Base-by-base conservation (phyloP, 2,329 filamentous ascomycete genomes). In the Hypoxylon sp. region DNA sequence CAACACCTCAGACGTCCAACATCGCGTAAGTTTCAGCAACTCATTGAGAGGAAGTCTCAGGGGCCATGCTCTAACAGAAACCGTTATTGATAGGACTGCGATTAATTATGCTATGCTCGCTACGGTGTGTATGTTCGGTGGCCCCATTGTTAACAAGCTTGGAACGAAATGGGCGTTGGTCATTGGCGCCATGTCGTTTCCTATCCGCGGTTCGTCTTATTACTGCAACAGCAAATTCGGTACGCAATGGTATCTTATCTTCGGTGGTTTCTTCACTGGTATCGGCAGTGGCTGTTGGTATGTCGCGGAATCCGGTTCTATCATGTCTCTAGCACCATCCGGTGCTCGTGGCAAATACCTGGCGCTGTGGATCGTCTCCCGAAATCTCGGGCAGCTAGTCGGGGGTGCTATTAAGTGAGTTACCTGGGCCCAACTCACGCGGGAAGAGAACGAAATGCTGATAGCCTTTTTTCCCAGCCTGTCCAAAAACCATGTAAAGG, bases 151-250 rank as follows among this genome's bases (percentile, higher is more conserved):
- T 11, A 83, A 84, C 70, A 83, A 83, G 61, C 75, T 84, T 3
- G 82, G 81, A 3, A 80, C 81, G 3, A 84, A 84, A 60, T 84
- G 82, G 82, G 77, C 81, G 7, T 67, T 84, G 32, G 81, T 83
- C 6, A 77, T 84, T 43, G 82, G 82, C 6, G 75, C 76, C 17
- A 74, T 75, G 63, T 77, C 78, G 1, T 84, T 84, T 45, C 82
- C 82, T 6, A 83, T 84, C 34, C 78, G 78, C 19, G 82, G 82
- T 3, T 83, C 82, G 0, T 81, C 82, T 9, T 84, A 84, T 67
- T 84, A 84, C 69, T 82, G 80, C 72, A 84, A 84, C 46, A 82
- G 80, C 73, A 83, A 83, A 69, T 84, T 82, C 63, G 82, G 82
- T 3, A 83, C 78, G 45, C 82, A 84, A 73, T 84, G 82, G 79